Evolutionary conservation across 2,329 filamentous ascomycete species (phyloP).

Genomic region (Orbilia oligospora): DNA sequence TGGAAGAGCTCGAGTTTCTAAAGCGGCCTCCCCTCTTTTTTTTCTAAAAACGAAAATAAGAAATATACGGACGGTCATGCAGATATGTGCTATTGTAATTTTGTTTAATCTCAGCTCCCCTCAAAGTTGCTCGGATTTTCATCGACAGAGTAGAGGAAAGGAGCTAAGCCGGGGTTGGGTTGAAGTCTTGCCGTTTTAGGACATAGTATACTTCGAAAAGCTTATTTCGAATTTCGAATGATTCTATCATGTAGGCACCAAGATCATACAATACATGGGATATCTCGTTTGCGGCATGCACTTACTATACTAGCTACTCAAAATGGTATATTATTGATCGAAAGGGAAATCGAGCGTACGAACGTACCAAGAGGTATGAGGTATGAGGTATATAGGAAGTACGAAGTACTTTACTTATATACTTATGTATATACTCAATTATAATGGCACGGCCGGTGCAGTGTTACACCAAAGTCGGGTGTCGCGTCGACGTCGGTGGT

Average conservation of each 20-base stretch:
- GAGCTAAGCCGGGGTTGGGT: background rate
- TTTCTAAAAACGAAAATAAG: background rate
- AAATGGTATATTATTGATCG: too few species aligned
- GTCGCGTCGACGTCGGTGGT: slow-evolving; percentile 18
- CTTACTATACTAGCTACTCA: too few species aligned
- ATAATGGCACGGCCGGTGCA: too few species aligned
- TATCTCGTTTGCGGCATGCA: slow-evolving; percentile 1
- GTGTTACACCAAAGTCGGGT: slow-evolving; percentile 8
- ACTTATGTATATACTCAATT: too few species aligned
- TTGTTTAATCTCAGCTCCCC: background rate
- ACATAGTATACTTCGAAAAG: slow-evolving; percentile 6
- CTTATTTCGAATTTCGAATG: background rate
- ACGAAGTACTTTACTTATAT: too few species aligned
- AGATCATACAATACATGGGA: background rate
- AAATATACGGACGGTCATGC: too few species aligned
- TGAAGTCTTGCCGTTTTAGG: slow-evolving; percentile 17
- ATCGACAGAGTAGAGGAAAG: too few species aligned
- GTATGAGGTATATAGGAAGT: too few species aligned
- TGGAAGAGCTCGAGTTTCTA: slow-evolving; percentile 76
- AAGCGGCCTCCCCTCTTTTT: background rate
- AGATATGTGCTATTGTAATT: background rate
- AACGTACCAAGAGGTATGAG: too few species aligned
- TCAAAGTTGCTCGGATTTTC: too few species aligned
- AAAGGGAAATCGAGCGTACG: too few species aligned
- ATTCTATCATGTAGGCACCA: slow-evolving; percentile 1